Base-by-base conservation (phyloP, 768 basidiomycete genomes). In the Aureoboletus auriporus region DNA sequence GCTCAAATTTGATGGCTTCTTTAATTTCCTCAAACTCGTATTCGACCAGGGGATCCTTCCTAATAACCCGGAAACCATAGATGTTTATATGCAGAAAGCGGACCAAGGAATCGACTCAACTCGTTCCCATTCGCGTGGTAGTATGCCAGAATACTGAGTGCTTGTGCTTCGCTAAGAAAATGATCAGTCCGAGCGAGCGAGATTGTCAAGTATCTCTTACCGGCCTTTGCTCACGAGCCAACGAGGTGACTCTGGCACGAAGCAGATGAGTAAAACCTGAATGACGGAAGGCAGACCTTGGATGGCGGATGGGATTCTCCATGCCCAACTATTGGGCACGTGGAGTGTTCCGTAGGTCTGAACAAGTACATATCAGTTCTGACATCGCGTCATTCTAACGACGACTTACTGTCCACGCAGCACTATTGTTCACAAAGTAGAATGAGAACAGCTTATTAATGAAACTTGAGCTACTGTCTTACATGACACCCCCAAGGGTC, bases 1-100 rank as follows among this genome's bases (percentile, higher is more conserved):
- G 68, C 57, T 73, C 74, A 38, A 76, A 67, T 4, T 63, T 67
- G 47, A 80, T 69, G 8, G 79, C 80, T 17, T 76, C 72, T 57
- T 78, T 81, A 68, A 86, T 85, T 64, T 84, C 83, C 53, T 77
- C 74, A 54, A 79, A 82, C 59, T 83, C 80, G 57, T 76, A 81
- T 53, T 76, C 70, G 1, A 83, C 80, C 1, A 81, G 71, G 2
- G 81, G 46, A 14, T 46, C 38, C 5, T 17, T 14, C 12, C 46
- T 46, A 17, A 27, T 4, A 23, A 23, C 20, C 20, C 20, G 4
- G 20, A 23, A 23, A 23, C 20, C 20, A 23, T 23, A 23, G 20
- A 23, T 23, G 20, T 23, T 23, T 23, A 23, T 4, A 23, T 23
- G 20, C 20, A 23, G 2, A 23, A 23, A 23, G 20, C 20, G 20